phyloP scores from a whole-genome alignment of 176 grass and related monocot species.

The Oryza officinalis region DNA sequence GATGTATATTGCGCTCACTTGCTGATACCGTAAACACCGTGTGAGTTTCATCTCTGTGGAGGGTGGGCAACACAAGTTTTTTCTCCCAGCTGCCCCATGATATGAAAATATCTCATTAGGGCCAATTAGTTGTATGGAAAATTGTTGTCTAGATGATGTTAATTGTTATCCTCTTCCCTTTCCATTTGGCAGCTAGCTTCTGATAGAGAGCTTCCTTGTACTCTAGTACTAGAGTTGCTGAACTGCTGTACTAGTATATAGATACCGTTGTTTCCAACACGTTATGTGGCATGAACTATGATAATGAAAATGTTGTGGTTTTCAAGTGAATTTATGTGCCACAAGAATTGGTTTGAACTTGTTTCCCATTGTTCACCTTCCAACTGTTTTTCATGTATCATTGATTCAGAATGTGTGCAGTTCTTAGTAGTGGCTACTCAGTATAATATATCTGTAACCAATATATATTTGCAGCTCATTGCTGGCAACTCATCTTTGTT shows the following conservation, averaged over 20 bases:
- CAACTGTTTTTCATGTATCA: neutral
- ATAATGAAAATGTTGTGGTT: neutral
- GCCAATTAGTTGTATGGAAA: slow-evolving; percentile 2
- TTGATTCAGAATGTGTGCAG: neutral
- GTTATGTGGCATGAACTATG: neutral
- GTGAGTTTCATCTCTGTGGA: slow-evolving; percentile 36
- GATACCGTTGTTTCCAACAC: slow-evolving; percentile 4
- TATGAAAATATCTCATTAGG: slow-evolving; percentile 1
- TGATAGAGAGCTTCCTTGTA: slow-evolving; percentile 1
- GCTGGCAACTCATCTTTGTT: neutral
- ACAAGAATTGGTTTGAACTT: neutral
- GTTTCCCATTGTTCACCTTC: neutral
- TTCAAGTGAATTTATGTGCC: neutral
- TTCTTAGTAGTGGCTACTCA: neutral
- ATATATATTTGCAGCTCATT: neutral
- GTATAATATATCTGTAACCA: neutral
- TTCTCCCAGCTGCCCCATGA: neutral
- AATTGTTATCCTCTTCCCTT: neutral
- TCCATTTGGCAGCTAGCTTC: neutral
- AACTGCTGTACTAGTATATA: neutral
- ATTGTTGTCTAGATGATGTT: neutral
- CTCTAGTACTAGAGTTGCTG: slow-evolving; percentile 3
- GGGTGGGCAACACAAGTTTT: slow-evolving; percentile 36
- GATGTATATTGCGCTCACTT: slow-evolving; percentile 80
- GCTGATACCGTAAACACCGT: slow-evolving; percentile 46